A percentile compares a stretch with the other conserved stretches of the same genome.
Evolutionary conservation across 148 eudicot genomes (phyloP).

Genomic region (Rhododendron henanense): DNA sequence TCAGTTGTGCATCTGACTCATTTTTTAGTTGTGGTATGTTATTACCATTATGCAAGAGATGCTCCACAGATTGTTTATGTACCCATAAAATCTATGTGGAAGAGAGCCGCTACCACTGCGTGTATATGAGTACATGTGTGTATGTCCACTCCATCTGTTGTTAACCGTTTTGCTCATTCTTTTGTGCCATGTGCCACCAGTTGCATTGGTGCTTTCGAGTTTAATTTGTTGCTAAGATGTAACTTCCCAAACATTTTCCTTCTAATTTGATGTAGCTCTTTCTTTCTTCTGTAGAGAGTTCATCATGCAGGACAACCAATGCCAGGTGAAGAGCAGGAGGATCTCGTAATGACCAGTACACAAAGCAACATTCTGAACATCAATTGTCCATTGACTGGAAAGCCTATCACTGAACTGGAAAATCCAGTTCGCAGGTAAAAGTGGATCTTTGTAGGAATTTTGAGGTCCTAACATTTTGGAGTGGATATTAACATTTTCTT

Average conservation of each 20-base stretch:
- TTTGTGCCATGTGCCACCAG: background rate
- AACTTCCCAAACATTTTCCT: background rate
- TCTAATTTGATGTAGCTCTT: conserved; percentile 2
- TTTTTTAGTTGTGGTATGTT: background rate
- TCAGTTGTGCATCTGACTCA: background rate
- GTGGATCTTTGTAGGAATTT: background rate
- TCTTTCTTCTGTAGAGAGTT: conserved; percentile 56
- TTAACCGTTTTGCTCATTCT: background rate
- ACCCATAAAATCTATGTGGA: background rate
- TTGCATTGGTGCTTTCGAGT: conserved; percentile 1
- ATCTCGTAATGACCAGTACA: conserved; percentile 81
- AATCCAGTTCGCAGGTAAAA: conserved; percentile 83
- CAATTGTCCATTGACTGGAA: conserved; percentile 80
- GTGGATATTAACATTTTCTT: background rate
- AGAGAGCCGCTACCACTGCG: background rate
- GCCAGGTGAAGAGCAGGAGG: conserved; percentile 98
- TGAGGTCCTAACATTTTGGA: background rate
- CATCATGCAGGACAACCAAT: conserved; percentile 87
- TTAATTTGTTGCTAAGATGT: background rate
- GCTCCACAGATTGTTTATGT: background rate
- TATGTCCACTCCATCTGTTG: background rate
- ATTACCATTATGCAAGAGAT: background rate
- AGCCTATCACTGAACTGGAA: conserved; percentile 54
- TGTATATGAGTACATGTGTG: background rate
- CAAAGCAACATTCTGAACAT: conserved; percentile 51